Percentiles rank a stretch among this genome's conserved stretches.
Conservation (phyloP, 176 grass and related monocot species). For the Neostapfia colusana region DNA sequence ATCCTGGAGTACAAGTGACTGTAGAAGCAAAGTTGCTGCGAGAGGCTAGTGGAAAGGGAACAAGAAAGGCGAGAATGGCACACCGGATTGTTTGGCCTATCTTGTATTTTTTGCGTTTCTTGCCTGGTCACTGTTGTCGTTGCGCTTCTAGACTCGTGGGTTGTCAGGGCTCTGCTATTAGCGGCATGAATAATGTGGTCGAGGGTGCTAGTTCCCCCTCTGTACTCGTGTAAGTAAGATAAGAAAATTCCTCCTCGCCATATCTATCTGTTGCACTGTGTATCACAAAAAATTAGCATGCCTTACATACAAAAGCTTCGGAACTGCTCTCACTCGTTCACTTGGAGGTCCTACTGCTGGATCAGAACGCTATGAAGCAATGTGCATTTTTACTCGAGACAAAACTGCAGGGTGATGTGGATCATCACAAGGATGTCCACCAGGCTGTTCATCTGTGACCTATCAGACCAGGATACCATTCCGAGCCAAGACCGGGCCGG, state of each 20-base stretch:
- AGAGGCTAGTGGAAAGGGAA: conserved; percentile 11
- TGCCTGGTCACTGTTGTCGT: neutral
- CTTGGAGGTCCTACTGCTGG: neutral
- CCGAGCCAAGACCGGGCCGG: conserved; percentile 67
- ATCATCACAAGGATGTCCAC: conserved; percentile 9
- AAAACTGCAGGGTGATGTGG: conserved; percentile 18
- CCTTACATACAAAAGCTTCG: neutral
- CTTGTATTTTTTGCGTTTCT: conserved; percentile 30
- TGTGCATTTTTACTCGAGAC: conserved; percentile 11
- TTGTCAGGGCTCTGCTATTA: conserved; percentile 27
- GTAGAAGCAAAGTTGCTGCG: neutral
- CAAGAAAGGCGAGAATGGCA: conserved; percentile 33
- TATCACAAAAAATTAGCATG: too few relatives aligned
- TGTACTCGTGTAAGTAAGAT: neutral
- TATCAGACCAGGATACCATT: conserved; percentile 39
- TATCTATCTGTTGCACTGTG: too few relatives aligned
- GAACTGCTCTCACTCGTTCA: neutral
- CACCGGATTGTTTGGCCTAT: conserved; percentile 33
- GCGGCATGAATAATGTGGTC: conserved; percentile 9
- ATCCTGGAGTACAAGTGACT: conserved; percentile 93
- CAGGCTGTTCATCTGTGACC: conserved; percentile 17
- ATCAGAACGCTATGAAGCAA: neutral
- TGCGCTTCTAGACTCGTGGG: conserved; percentile 7
- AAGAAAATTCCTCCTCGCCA: neutral
- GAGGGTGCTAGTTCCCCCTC: conserved; percentile 16